Base-by-base conservation (phyloP, 495 filamentous ascomycete genomes). In the Saxophila tyrrhenica region DNA sequence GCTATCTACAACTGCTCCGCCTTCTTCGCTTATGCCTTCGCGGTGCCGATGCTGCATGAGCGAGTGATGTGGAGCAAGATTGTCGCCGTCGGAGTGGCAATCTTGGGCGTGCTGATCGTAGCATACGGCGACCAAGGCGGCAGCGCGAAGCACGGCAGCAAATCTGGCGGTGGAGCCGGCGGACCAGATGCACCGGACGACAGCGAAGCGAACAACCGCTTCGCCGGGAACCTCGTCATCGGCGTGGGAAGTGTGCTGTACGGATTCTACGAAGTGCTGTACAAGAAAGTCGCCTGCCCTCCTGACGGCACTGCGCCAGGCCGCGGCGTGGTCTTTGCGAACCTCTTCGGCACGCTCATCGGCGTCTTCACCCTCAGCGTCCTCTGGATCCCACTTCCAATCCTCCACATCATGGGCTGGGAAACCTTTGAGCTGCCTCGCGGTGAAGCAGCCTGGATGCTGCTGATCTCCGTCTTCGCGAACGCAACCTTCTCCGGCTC, bases 1-100 rank as follows among this genome's bases (percentile, higher is more conserved):
- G 92, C 92, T 22, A 98, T 98, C 64, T 98, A 97, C 76, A 98
- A 98, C 68, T 98, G 92, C 75, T 94, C 87, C 48, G 90, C 92
- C 46, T 98, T 98, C 70, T 98, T 96, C 68, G 92, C 92, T 25
- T 98, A 98, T 65, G 91, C 83, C 10, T 98, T 98, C 64, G 88
- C 85, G 44, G 87, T 98, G 21, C 89, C 88, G 0, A 65, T 98
- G 13, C 73, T 98, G 0, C 83, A 87, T 24, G 92, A 98, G 67
- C 84, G 82, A 63, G 63, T 94, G 11, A 81, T 85, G 2, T 66
- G 79, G 21, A 85, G 85, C 65, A 98, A 96, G 71, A 78, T 86
- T 23, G 66, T 90, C 35, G 83, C 91, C 1, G 92, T 98, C 1
- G 73, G 73, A 8, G 77, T 98, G 32, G 91, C 92, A 19, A 92